Evolutionary conservation across 2,329 filamentous ascomycete species (phyloP), one percentile per base, ranked within the genome.

Genomic region (Biscogniauxia marginata): DNA sequence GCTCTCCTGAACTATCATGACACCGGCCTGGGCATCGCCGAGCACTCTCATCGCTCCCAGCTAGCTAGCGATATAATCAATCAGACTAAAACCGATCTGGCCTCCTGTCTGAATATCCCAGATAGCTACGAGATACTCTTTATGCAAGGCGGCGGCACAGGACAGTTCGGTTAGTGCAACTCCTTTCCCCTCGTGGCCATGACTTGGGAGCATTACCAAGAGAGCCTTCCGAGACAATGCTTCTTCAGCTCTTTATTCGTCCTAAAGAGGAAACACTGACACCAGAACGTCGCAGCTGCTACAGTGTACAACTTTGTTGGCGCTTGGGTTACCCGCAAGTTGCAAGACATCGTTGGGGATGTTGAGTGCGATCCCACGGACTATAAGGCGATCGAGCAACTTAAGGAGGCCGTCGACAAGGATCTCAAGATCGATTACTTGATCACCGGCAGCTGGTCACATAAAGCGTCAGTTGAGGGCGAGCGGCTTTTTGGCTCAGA

Each of bases 371-470:
- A 71, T 13, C 65, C 58, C 11, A 71, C 70, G 44, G 76, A 74
- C 39, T 76, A 81, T 25, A 73, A 80, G 44, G 72, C 76, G 18
- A 73, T 78, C 24, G 75, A 87, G 61, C 79, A 83, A 52, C 79
- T 90, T 60, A 79, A 82, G 57, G 82, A 84, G 66, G 80, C 85
- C 54, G 82, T 93, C 3, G 80, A 87, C 49, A 78, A 84, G 53
- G 83, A 93, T 58, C 78, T 96, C 63, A 89, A 87, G 76, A 73
- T 95, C 50, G 93, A 97, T 74, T 97, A 97, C 74, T 75, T 97
- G 25, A 84, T 97, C 52, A 97, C 93, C 3, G 93, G 93, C 52
- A 86, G 88, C 56, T 97, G 92, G 90, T 96, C 90, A 21, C 79
- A 90, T 63, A 97, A 97, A 77, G 93, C 93, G 9, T 87, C 85